Conservation (phyloP, 2,329 filamentous ascomycete genomes). For the Epicoccum sorghinum region DNA sequence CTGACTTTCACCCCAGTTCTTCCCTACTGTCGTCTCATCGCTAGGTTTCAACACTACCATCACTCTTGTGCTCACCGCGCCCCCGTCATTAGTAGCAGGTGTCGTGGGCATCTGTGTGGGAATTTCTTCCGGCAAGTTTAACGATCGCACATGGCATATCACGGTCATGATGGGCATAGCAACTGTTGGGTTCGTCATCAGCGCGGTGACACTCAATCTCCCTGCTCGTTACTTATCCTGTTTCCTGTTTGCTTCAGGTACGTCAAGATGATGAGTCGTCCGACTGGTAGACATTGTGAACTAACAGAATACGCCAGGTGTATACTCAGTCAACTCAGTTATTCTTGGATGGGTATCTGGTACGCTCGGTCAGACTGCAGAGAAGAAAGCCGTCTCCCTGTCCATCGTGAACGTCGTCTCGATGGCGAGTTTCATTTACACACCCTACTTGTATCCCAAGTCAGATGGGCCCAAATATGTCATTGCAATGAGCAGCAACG, state of each 20-base stretch:
- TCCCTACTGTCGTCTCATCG: slow-evolving; percentile 56
- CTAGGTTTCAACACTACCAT: slow-evolving; percentile 58
- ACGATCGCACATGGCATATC: slow-evolving; percentile 51
- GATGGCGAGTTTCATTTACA: slow-evolving; percentile 50
- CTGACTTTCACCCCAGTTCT: slow-evolving; percentile 41
- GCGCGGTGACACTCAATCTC: slow-evolving; percentile 44
- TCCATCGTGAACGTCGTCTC: slow-evolving; percentile 52
- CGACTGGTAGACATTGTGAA: no score
- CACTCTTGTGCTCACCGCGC: slow-evolving; percentile 57
- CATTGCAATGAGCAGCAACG: slow-evolving; percentile 31
- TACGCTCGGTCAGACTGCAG: slow-evolving; percentile 50
- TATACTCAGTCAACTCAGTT: slow-evolving; percentile 33
- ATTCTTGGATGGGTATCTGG: slow-evolving; percentile 52
- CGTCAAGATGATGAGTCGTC: background rate
- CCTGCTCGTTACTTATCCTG: slow-evolving; percentile 39
- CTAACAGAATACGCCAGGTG: slow-evolving; percentile 8
- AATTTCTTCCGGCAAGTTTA: slow-evolving; percentile 47
- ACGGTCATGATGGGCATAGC: slow-evolving; percentile 45
- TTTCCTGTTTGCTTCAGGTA: slow-evolving; percentile 35
- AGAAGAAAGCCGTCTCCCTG: slow-evolving; percentile 52
- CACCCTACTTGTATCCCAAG: slow-evolving; percentile 48
- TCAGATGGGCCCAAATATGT: slow-evolving; percentile 31
- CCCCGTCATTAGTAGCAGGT: slow-evolving; percentile 30
- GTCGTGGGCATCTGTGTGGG: slow-evolving; percentile 39
- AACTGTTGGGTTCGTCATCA: slow-evolving; percentile 47